phyloP scores from a whole-genome alignment of 1,139 yeast genomes.

The Saccharomyces hybrid region DNA sequence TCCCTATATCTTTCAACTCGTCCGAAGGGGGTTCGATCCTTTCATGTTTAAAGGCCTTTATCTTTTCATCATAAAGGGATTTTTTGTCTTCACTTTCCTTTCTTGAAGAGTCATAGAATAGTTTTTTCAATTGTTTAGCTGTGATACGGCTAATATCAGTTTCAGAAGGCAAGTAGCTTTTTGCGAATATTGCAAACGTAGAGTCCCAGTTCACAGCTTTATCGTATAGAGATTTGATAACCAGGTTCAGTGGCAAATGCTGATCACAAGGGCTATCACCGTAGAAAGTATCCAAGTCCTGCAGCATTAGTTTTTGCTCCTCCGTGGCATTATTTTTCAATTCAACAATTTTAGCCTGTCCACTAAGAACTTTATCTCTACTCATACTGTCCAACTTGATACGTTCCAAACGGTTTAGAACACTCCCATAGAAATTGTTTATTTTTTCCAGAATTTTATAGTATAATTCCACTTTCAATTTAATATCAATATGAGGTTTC shows the following conservation, averaged over 20 bases:
- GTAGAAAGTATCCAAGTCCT: constrained; percentile 47
- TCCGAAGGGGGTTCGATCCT: neutral
- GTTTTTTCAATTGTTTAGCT: constrained; percentile 73
- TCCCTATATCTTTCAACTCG: neutral
- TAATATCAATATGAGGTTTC: constrained; percentile 65
- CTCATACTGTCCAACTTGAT: constrained; percentile 75
- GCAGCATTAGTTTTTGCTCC: constrained; percentile 44
- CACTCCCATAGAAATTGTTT: constrained; percentile 60
- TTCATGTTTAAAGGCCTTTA: neutral
- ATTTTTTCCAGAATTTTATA: constrained; percentile 49
- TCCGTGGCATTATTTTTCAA: constrained; percentile 46
- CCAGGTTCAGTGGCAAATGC: constrained; percentile 61
- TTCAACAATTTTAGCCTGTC: constrained; percentile 50
- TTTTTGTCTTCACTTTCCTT: constrained; percentile 23
- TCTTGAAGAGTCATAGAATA: constrained; percentile 47
- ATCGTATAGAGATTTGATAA: constrained; percentile 68
- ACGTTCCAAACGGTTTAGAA: constrained; percentile 61
- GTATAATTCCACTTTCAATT: constrained; percentile 59
- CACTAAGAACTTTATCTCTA: constrained; percentile 63
- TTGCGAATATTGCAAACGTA: constrained; percentile 79
- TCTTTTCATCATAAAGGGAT: neutral
- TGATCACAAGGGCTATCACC: constrained; percentile 52
- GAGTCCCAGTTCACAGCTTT: constrained; percentile 82
- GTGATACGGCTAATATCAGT: constrained; percentile 89
- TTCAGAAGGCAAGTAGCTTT: constrained; percentile 76